A percentile compares a stretch with the other conserved stretches of the same genome.
Evolutionary conservation across 805 yeast species (phyloP).

Genomic region (Komagataella ulmi): DNA sequence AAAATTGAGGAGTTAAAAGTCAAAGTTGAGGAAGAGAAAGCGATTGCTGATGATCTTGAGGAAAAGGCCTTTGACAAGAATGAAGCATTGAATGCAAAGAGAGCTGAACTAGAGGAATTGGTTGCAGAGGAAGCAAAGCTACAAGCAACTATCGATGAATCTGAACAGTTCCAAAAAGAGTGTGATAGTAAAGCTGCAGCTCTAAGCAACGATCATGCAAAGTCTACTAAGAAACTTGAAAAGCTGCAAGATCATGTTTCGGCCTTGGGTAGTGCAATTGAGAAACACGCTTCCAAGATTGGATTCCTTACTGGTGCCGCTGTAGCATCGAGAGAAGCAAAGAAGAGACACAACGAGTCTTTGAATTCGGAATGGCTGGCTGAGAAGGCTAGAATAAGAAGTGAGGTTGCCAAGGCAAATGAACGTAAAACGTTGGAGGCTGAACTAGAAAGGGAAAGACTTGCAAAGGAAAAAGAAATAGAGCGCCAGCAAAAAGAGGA

Average conservation of each 20-base stretch:
- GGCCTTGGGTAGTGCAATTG: conserved; percentile 25
- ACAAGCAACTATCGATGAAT: neutral
- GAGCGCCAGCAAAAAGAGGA: conserved; percentile 8
- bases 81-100: conserved; percentile 15
- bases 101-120: conserved; percentile 22
- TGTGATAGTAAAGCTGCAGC: conserved; percentile 22
- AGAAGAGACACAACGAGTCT: conserved; percentile 27
- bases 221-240: conserved; percentile 23
- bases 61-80: conserved; percentile 25
- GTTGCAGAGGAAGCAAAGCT: conserved; percentile 13
- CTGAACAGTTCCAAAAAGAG: conserved; percentile 17
- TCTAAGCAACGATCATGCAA: conserved; percentile 20
- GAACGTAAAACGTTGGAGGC: conserved; percentile 26
- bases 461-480: conserved; percentile 23
- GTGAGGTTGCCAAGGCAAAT: conserved; percentile 30
- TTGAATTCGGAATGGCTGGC: conserved; percentile 27
- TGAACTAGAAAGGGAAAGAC: conserved; percentile 22
- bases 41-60: conserved; percentile 23
- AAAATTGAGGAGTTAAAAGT: conserved; percentile 21
- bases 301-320: conserved; percentile 21
- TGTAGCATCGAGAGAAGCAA: conserved; percentile 20
- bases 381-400: conserved; percentile 29
- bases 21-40: conserved; percentile 23
- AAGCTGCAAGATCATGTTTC: conserved; percentile 29
- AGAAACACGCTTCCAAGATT: conserved; percentile 30